These are phyloP conservation scores for Acer campestre DNA, from an alignment of 345 rosid genomes.

Conservation along the genomic window DNA sequence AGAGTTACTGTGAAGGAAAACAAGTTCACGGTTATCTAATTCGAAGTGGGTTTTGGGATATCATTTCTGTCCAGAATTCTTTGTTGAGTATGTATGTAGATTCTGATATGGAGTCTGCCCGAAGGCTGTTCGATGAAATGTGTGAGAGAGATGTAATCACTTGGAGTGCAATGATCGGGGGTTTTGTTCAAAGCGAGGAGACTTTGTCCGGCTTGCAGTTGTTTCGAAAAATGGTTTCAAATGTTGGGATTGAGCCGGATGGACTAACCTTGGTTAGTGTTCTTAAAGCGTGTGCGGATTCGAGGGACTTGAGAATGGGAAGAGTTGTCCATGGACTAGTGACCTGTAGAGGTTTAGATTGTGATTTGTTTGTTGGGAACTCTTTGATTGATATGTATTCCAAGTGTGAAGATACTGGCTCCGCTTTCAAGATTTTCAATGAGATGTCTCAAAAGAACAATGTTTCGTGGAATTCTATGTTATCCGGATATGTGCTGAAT, in stretches of 20 bases:
- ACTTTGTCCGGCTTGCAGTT: constrained; percentile 42
- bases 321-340: constrained; percentile 55
- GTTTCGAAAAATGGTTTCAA: constrained; percentile 53
- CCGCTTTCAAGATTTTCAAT: constrained; percentile 53
- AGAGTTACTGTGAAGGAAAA: constrained; percentile 25
- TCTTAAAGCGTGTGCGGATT: constrained; percentile 57
- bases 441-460: constrained; percentile 43
- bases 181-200: constrained; percentile 47
- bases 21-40: constrained; percentile 49
- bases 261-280: constrained; percentile 46
- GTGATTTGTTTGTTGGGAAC: constrained; percentile 56
- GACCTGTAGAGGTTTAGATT: constrained; percentile 43
- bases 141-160: constrained; percentile 60
- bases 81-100: constrained; percentile 41
- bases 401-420: constrained; percentile 42
- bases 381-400: constrained; percentile 73
- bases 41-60: constrained; percentile 47
- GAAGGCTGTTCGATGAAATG: constrained; percentile 74
- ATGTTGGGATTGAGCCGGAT: constrained; percentile 47
- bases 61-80: constrained; percentile 59
- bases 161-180: constrained; percentile 64
- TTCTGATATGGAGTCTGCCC: constrained; percentile 36
- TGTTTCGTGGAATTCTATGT: constrained; percentile 70
- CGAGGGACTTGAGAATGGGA: constrained; percentile 40
- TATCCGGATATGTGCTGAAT: constrained; percentile 56